Base-by-base conservation (phyloP, 306 rosid genomes). In the Medicago truncatula region DNA sequence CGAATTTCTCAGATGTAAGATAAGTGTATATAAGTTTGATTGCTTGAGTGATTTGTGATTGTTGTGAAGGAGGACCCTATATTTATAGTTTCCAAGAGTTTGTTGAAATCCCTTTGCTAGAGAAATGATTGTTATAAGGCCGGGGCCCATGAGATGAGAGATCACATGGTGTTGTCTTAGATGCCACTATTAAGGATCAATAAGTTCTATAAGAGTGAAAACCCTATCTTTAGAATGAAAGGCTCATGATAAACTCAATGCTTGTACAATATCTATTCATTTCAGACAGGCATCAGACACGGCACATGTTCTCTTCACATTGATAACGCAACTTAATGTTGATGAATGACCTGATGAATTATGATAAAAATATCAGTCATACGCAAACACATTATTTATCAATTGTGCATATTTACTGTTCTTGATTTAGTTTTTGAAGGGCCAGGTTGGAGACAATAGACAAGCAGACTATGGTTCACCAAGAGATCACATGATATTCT, bases 41-140 rank as follows among this genome's bases (percentile, higher is more conserved):
- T 49, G 38, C 17, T n/a, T 23, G 46, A 62, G 47, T 64, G 63
- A 20, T 46, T 75, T 62, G 53, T 11, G 40, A 31, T 43, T 5
- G 62, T 34, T 49, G 61, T 31, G 71, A 63, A 63, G 60, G 71
- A 52, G n/a, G 38, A 7, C 5, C 18, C 3, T 54, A 4, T 40
- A 71, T 54, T 54, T 71, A 53, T 54, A 71, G 76, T 16, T 18
- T 54, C 8, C 6, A 71, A 14, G 20, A 38, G 39, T 38, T 54
- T 53, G 18, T 46, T 46, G 14, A 60, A 60, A 74, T 21, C 15
- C 28, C 28, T 74, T 74, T 43, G 3, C 47, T 28, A n/a, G 34
- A 43, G 76, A 76, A 65, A 39, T 20, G 8, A 52, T 53, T 36
- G 43, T 12, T 20, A 21, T 8, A 53, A 16, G 1, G 13, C 17